Percentiles rank a stretch among this genome's conserved stretches.
Conservation (phyloP, 1,284 basidiomycete species). For the Rhodotorula sp. region DNA sequence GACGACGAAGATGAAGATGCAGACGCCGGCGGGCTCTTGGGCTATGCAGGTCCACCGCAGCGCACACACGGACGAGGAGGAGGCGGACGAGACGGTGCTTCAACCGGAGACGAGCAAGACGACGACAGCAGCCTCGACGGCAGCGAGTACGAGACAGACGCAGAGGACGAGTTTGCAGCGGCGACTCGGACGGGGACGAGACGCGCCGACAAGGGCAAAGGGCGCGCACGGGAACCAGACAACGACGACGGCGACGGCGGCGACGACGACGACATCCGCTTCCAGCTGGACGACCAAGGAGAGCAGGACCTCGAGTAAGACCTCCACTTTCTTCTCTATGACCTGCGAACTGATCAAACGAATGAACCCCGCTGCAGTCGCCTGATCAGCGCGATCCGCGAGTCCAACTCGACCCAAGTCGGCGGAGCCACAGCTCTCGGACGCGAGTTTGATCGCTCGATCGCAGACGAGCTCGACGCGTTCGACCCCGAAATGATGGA, state of each 20-base stretch:
- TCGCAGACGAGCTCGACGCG: conserved; percentile 61
- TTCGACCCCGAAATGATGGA: conserved; percentile 52
- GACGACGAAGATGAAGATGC: conserved; percentile 14
- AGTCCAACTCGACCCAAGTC: conserved; percentile 56
- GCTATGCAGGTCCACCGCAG: background rate
- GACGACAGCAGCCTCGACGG: conserved; percentile 6
- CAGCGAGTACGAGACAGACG: conserved; percentile 31
- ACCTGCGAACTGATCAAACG: background rate
- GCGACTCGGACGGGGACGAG: background rate
- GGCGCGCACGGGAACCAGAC: conserved; percentile 14
- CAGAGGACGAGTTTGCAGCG: conserved; percentile 31
- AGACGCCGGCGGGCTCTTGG: background rate
- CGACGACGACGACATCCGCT: background rate
- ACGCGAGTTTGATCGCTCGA: conserved; percentile 62
- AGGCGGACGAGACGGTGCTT: background rate
- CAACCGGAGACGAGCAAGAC: background rate
- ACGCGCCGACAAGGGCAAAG: conserved; percentile 16
- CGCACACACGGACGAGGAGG: background rate
- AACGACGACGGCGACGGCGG: background rate
- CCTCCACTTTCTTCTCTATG: background rate
- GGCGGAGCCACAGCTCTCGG: conserved; percentile 56
- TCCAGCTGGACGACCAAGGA: conserved; percentile 10
- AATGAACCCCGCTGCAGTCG: conserved; percentile 53
- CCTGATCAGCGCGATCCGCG: conserved; percentile 60
- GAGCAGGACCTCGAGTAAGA: conserved; percentile 30